Evolutionary conservation across 257 asterid species (phyloP).

Genomic region (Petunia secreta): DNA sequence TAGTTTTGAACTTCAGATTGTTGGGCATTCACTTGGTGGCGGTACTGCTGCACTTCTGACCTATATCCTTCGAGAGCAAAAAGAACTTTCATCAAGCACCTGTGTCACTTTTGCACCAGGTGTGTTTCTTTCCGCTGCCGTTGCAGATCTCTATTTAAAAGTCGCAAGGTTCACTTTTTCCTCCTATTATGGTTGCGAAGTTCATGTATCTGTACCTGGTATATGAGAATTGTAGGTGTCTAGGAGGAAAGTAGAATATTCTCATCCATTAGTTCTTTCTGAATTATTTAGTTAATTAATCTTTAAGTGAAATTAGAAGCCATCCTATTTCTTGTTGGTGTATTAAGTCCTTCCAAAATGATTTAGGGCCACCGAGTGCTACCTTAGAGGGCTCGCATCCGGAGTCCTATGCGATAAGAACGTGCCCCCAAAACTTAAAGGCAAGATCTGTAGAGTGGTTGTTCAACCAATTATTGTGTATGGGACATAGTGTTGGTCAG

Average conservation of each 20-base stretch:
- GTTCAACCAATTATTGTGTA: no score
- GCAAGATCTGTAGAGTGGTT: no score
- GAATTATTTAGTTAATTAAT: background rate
- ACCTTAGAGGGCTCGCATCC: background rate
- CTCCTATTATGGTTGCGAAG: background rate
- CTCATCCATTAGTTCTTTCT: background rate
- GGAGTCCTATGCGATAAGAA: no score
- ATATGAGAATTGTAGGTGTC: slow-evolving; percentile 15
- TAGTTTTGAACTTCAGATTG: slow-evolving; percentile 53
- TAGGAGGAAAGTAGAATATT: background rate
- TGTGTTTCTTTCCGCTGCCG: slow-evolving; percentile 30
- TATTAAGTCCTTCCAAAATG: background rate
- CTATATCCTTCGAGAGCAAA: slow-evolving; percentile 80
- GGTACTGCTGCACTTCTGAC: slow-evolving; percentile 91
- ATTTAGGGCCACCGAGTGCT: background rate
- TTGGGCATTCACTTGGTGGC: slow-evolving; percentile 94
- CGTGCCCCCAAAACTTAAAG: no score
- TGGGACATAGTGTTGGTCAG: no score
- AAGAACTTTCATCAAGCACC: slow-evolving; percentile 66
- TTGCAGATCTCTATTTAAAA: slow-evolving; percentile 11
- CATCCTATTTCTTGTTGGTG: background rate
- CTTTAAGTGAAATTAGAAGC: background rate
- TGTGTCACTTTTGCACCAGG: slow-evolving; percentile 90
- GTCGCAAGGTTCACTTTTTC: background rate
- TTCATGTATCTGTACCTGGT: background rate